phyloP scores from a whole-genome alignment of 305 asterid genomes.

The Fraxinus platypoda region DNA sequence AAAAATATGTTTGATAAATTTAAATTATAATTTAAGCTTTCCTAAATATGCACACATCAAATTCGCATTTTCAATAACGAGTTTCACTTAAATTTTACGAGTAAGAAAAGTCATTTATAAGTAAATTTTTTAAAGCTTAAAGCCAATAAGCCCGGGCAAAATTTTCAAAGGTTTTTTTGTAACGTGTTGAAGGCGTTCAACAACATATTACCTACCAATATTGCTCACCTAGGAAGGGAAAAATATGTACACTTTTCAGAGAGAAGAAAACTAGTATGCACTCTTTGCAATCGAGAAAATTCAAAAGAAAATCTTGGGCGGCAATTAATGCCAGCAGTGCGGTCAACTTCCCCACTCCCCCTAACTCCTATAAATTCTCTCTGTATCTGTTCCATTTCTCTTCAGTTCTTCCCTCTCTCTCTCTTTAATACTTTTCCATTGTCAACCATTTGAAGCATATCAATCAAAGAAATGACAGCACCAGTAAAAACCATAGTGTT shows the following conservation, averaged over 20 bases:
- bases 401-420: constrained; percentile 15
- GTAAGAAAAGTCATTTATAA: background rate
- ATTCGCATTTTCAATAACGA: background rate
- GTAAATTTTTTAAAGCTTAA: background rate
- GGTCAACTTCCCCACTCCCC: constrained; percentile 53
- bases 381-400: constrained; percentile 26
- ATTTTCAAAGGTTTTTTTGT: background rate
- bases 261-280: background rate
- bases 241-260: constrained; percentile 1
- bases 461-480: constrained; percentile 23
- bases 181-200: constrained; percentile 46
- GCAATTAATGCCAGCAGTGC: constrained; percentile 60
- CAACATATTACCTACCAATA: constrained; percentile 66
- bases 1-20: background rate
- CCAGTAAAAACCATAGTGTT: constrained; percentile 56
- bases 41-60: background rate
- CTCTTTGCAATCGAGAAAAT: background rate
- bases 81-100: background rate
- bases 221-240: constrained; percentile 41
- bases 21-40: background rate
- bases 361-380: constrained; percentile 52
- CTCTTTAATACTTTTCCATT: background rate
- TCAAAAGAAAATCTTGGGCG: constrained; percentile 20
- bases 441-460: constrained; percentile 7
- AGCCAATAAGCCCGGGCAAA: background rate